Percentiles rank a stretch among this genome's conserved stretches.
These are phyloP conservation scores for Leavenworthia alabamica DNA, from an alignment of 345 rosid species.

Conservation along the genomic window DNA sequence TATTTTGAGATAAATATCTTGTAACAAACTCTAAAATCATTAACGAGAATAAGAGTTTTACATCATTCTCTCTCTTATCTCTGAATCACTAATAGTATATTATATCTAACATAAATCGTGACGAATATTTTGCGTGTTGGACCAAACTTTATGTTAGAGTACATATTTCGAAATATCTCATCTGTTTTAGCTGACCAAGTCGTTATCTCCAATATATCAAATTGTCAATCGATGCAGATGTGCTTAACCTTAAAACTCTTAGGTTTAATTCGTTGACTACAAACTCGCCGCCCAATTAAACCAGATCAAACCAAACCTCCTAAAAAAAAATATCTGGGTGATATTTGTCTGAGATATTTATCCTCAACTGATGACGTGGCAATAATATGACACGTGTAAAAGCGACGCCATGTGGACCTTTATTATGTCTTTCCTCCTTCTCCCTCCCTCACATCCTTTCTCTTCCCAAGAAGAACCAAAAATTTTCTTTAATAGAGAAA, in stretches of 20 bases:
- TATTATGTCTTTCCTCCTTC: conserved; percentile 4
- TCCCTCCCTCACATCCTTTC: neutral
- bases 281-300: no score
- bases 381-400: conserved; percentile 43
- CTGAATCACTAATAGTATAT: no score
- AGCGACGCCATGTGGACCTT: conserved; percentile 60
- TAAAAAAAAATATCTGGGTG: conserved; percentile 40
- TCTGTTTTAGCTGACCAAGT: neutral
- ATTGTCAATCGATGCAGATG: no score
- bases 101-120: no score
- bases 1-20: no score
- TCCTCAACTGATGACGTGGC: conserved; percentile 37
- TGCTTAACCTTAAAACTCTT: no score
- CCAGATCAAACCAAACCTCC: neutral
- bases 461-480: neutral
- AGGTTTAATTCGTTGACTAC: no score
- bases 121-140: neutral
- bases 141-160: neutral
- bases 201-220: no score
- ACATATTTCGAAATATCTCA: neutral
- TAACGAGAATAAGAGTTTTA: no score
- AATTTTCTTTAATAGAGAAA: neutral
- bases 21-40: no score
- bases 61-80: no score
- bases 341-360: conserved; percentile 46